Base-by-base conservation (phyloP, 352 stramenopile genomes). In the Globisporangium nagaii region DNA sequence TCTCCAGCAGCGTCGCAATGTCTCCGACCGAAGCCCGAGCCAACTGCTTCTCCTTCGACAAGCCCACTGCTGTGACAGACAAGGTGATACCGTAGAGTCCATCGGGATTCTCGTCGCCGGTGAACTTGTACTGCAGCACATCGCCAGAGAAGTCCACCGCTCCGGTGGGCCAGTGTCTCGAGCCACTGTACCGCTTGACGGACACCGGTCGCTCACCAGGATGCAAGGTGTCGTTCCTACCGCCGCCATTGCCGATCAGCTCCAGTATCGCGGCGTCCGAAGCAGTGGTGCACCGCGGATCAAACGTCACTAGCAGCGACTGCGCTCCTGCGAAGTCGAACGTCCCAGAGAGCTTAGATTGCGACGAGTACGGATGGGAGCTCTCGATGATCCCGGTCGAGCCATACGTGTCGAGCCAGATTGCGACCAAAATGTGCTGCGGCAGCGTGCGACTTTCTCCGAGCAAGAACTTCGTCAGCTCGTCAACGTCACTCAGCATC, bases 351-450 rank as follows among this genome's bases (percentile, higher is more conserved):
- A 84, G 47, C 28, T 60, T 53, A 0, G 40, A 60, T 2, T 62
- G 60, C 4, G 50, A 25, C 3, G 61, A 25, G 46, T 90, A 93
- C 53, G 84, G 84, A 32, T 93, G 84, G 0, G 58, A 52, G 0
- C 65, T 88, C 46, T 94, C 79, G 13, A 94, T 70, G 13, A 88
- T 71, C 11, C 48, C 63, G 4, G 67, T 67, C 11, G 69, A 71
- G 19, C 84, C 84, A 46, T 86, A 90, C n/a, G 87, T 74, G 22
- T 92, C 84, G 3, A 94, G 55, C 84, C 84, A 94, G 30, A 92
- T 82, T 13, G 79, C 62, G 32, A 79, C 60, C 15, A 92, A 49
- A 2, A 89, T 62, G 52, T 88, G 75, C 12, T 75, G 53, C 13
- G 82, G 67, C 3, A 94, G 51, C 28, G 41, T 46, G 5, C 69